Base-by-base conservation (phyloP, 805 yeast genomes). In the Ogataea nitratoaversa region DNA sequence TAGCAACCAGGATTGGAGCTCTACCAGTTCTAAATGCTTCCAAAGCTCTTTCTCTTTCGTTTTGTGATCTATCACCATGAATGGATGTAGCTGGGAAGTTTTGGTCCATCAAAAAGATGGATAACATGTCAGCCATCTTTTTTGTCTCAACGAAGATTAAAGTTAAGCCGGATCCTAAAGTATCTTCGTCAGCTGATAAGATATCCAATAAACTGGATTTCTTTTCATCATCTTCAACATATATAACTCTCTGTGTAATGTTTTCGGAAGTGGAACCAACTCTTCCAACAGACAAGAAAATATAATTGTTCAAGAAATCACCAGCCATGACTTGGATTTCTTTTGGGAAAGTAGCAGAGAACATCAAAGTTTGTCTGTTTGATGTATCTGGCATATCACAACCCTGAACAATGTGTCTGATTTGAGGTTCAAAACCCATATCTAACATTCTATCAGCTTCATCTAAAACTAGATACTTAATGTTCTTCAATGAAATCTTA, bases 401-500 rank as follows among this genome's bases (percentile, higher is more conserved):
- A 53, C 85, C 95, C 69, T 91, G 95, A 48, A 93, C 99, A 61
- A 93, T 91, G 66, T 89, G 85, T 79, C 99, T 87, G 64, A 93
- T 93, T 77, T 93, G 99, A 52, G 97, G 97, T 75, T 93, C 99
- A 73, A 93, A 93, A 78, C 99, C 99, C 98, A 93, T 93, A 80
- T 93, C 99, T 72, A 93, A 82, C 99, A 93, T 93, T 76, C 99
- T 87, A 72, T 93, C 99, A 62, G 99, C 99, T 77, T 91, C 99
- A 70, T 91, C 99, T 54, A 93, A 77, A 38, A 93, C 97, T 65
- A 93, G 78, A 69, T 87, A 93, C 67, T 85, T 88, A 69, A 91
- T 88, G 69, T 86, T 88, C 51, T 79, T 75, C 61, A 93, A 76
- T 33, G 97, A 89, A 55, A 93, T 86, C 58, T 80, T 74, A 60